Conservation (phyloP, 2,329 filamentous ascomycete genomes). For the Geoglossum cookeanum region DNA sequence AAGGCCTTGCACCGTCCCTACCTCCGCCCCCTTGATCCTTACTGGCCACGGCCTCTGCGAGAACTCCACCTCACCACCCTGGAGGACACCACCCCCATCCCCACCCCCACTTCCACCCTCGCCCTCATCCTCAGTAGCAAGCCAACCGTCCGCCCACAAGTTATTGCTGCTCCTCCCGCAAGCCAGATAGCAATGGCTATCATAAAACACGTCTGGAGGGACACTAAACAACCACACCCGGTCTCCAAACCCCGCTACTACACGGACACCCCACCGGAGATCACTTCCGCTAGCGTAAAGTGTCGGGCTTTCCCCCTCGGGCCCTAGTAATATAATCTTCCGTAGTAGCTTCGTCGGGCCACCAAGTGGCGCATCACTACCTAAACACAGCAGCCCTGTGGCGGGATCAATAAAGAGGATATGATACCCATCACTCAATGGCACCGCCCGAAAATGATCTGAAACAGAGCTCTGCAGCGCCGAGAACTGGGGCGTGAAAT, state of each 20-base stretch:
- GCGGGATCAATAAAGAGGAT: slow-evolving; percentile 44
- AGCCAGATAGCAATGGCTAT: slow-evolving; percentile 7
- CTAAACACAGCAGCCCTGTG: slow-evolving; percentile 37
- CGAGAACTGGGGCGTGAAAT: slow-evolving; percentile 20
- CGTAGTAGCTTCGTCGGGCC: slow-evolving; percentile 37
- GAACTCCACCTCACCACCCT: slow-evolving; percentile 3
- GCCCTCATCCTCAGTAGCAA: slow-evolving; percentile 12
- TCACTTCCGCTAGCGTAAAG: slow-evolving; percentile 39
- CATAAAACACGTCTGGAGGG: slow-evolving; percentile 34
- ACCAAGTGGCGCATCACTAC: slow-evolving; percentile 38
- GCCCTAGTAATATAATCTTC: slow-evolving; percentile 34
- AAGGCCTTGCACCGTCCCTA: slow-evolving; percentile 26
- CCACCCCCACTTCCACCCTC: too few relatives aligned
- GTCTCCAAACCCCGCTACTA: slow-evolving; percentile 37
- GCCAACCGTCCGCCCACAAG: not conserved
- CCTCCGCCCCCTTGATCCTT: slow-evolving; percentile 27
- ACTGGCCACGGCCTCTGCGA: slow-evolving; percentile 26
- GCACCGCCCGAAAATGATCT: slow-evolving; percentile 44
- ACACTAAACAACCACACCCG: slow-evolving; percentile 40
- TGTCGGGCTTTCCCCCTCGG: slow-evolving; percentile 23
- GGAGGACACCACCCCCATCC: slow-evolving; percentile 18
- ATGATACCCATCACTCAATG: slow-evolving; percentile 45
- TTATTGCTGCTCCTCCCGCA: slow-evolving; percentile 7
- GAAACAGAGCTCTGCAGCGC: slow-evolving; percentile 4
- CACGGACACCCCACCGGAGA: slow-evolving; percentile 34